phyloP scores from a whole-genome alignment of 2,329 filamentous ascomycete genomes.

The Atkinsonella hypoxylon region DNA sequence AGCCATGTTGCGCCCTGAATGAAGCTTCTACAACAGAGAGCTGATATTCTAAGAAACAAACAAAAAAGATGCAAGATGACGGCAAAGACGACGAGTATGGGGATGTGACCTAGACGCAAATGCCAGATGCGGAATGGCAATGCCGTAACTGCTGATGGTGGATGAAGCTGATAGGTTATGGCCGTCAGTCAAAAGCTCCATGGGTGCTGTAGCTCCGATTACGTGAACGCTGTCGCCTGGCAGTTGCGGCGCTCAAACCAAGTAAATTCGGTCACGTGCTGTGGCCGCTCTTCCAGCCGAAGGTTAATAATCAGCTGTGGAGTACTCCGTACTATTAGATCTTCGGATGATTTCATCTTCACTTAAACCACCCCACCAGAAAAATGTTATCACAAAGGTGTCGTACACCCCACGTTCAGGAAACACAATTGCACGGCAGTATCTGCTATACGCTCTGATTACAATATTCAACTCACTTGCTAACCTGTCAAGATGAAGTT shows the following conservation, averaged over 20 bases:
- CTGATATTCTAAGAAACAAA: background rate
- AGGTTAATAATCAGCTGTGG: constrained; percentile 6
- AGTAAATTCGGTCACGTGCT: constrained; percentile 22
- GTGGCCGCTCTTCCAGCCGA: constrained; percentile 3
- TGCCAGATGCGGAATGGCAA: background rate
- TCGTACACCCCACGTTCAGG: background rate
- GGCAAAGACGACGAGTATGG: constrained; percentile 1
- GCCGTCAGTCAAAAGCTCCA: constrained; percentile 23
- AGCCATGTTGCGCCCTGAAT: constrained; percentile 54
- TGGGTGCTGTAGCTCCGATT: constrained; percentile 25
- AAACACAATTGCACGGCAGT: background rate
- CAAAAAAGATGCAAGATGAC: constrained; percentile 1
- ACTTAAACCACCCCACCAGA: constrained; percentile 14
- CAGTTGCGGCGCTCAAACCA: constrained; percentile 11
- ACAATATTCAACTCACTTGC: background rate
- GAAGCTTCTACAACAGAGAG: constrained; percentile 12
- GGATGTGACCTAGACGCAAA: background rate
- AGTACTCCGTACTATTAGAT: too few relatives aligned
- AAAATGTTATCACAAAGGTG: constrained; percentile 4
- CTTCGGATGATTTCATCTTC: constrained; percentile 16
- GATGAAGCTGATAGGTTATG: constrained; percentile 26
- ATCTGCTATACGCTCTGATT: background rate
- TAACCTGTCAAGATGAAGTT: constrained; percentile 61
- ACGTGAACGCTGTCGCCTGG: constrained; percentile 35
- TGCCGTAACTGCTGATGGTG: background rate